These are phyloP conservation scores for Curvularia hawaiiensis DNA, from an alignment of 2,329 filamentous ascomycete genomes.

Conservation along the genomic window DNA sequence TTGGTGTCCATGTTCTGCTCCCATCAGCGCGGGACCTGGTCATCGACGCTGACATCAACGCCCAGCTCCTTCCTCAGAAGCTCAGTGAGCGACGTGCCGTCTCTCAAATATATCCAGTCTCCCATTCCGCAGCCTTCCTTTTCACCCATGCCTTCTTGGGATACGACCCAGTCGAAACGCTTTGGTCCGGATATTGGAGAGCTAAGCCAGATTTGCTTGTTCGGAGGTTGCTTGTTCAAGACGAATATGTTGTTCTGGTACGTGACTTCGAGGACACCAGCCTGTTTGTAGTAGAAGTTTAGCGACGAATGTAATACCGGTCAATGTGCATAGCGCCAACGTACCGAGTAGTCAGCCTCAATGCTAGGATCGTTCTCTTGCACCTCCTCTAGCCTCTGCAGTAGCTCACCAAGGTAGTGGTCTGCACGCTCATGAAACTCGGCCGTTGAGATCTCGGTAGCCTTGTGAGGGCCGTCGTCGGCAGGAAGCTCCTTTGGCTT, in stretches of 20 bases:
- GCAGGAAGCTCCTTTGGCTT: slow-evolving; percentile 43
- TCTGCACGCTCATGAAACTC: slow-evolving; percentile 82
- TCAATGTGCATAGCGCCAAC: slow-evolving; percentile 40
- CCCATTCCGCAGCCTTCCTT: slow-evolving; percentile 78
- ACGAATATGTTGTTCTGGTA: slow-evolving; percentile 77
- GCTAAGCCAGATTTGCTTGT: slow-evolving; percentile 96
- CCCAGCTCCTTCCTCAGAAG: slow-evolving; percentile 78
- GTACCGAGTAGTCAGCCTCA: slow-evolving; percentile 88
- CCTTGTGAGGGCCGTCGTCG: slow-evolving; percentile 51
- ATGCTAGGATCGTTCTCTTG: slow-evolving; percentile 76
- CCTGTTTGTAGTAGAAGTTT: slow-evolving; percentile 56
- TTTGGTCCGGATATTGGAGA: slow-evolving; percentile 91
- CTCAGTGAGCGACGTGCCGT: slow-evolving; percentile 75
- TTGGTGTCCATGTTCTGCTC: slow-evolving; percentile 1
- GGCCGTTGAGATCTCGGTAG: slow-evolving; percentile 69
- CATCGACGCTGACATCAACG: slow-evolving; percentile 56
- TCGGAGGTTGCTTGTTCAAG: slow-evolving; percentile 97
- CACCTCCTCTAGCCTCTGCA: slow-evolving; percentile 69
- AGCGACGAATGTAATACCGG: slow-evolving; percentile 6
- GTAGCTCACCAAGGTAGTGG: slow-evolving; percentile 68
- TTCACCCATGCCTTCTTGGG: slow-evolving; percentile 73
- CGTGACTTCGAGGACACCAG: slow-evolving; percentile 82
- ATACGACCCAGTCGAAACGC: slow-evolving; percentile 86
- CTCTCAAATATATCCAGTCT: slow-evolving; percentile 86
- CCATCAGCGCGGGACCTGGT: slow-evolving; percentile 37